Base-by-base conservation (phyloP, 345 rosid species). In the Populus davidiana region DNA sequence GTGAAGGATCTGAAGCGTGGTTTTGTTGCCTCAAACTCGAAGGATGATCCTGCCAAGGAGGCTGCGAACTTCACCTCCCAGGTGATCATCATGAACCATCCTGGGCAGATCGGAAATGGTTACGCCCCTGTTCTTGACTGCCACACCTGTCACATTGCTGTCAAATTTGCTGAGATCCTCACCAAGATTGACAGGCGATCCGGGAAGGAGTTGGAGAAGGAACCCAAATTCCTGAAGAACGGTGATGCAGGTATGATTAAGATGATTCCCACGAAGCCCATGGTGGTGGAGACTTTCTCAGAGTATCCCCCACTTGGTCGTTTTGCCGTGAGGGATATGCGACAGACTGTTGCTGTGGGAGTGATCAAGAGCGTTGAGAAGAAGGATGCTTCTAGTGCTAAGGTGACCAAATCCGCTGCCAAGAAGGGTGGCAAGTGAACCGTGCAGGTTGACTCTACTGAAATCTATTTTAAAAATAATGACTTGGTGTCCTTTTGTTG, bases 241-340 rank as follows among this genome's bases (percentile, higher is more conserved):
- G 96, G 97, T 71, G 97, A 92, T 74, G 86, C 96, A 1, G 97
- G 94, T 12, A 70, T 91, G n/a, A 87, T 92, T 6, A 92, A 92
- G 94, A 92, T 92, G 97, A 71, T 90, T 78, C 96, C 96, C 3
- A 88, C 93, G 79, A 93, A 91, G 89, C 97, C 97, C 44, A 93
- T 93, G 97, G 97, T 93, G 1, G 97, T 93, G 0, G 96, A 93
- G 84, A 89, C 97, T 2, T 91, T 93, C 90, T 84, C 94, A 0
- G 86, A 71, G 64, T 93, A 93, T 81, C 96, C 97, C 12, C 97
- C 94, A 0, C 92, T 93, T 18, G 97, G 97, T 8, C 91, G 97
- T 5, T 93, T 93, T 29, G 97, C 97, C 0, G 97, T 93, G 36
- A 87, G 96, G 81, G 97, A 93, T 86, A 93, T 93, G 97, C 89